Percentiles rank a stretch among this genome's conserved stretches.
Evolutionary conservation across 2,329 filamentous ascomycete species (phyloP).

Genomic region (Boeremia exigua): DNA sequence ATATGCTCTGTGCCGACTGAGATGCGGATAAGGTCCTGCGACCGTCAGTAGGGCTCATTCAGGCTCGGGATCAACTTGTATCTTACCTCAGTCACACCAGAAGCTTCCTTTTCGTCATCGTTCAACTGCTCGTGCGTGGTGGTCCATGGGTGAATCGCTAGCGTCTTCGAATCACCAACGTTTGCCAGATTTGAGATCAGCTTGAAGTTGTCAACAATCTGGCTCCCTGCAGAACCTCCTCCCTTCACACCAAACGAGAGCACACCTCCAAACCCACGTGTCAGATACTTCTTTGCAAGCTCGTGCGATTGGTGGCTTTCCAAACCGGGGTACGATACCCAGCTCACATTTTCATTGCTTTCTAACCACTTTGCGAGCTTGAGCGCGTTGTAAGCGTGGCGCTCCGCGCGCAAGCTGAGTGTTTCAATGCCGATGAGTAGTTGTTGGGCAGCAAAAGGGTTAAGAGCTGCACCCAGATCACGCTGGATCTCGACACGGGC

Average conservation of each 20-base stretch:
- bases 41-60: constrained; percentile 7
- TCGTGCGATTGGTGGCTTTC: constrained; percentile 80
- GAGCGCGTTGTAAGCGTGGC: constrained; percentile 84
- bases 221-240: constrained; percentile 78
- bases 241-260: constrained; percentile 94
- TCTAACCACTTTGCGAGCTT: constrained; percentile 83
- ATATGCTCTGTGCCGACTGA: constrained; percentile 97
- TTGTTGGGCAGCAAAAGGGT: constrained; percentile 92
- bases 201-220: constrained; percentile 93
- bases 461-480: constrained; percentile 81
- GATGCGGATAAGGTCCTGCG: constrained; percentile 86
- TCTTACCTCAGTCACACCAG: constrained; percentile 77
- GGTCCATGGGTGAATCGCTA: constrained; percentile 93
- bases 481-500: constrained; percentile 88
- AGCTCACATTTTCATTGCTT: constrained; percentile 80
- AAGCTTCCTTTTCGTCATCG: constrained; percentile 78
- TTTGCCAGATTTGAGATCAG: constrained; percentile 95
- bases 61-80: too few species aligned
- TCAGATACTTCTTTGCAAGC: constrained; percentile 85
- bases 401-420: constrained; percentile 81
- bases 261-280: constrained; percentile 85
- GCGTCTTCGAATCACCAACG: constrained; percentile 92
- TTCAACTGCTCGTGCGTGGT: constrained; percentile 93
- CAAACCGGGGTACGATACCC: constrained; percentile 93
- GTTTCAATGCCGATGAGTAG: constrained; percentile 90